A percentile compares a stretch with the other conserved stretches of the same genome.
Conservation (phyloP, 2,329 filamentous ascomycete genomes). For the Sporothrix schenckii region DNA sequence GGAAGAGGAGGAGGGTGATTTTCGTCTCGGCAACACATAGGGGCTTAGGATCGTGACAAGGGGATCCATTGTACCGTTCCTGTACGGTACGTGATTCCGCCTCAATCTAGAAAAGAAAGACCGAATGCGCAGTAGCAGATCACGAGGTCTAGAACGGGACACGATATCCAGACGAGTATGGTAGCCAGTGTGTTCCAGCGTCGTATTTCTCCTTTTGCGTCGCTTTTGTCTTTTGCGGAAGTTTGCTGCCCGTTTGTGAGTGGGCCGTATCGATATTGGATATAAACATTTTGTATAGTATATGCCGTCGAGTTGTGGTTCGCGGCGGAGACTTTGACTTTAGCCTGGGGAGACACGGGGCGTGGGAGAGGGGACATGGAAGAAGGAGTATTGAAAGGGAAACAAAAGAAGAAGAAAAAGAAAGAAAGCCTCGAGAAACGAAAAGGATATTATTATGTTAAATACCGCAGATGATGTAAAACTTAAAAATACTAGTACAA, state of each 20-base stretch:
- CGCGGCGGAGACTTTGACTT: slow-evolving; percentile 12
- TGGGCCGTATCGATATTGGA: slow-evolving; percentile 14
- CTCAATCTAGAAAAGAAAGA: not conserved
- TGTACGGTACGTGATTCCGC: not conserved
- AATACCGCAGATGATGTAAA: not conserved
- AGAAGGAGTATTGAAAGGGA: not conserved
- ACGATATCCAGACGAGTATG: not conserved
- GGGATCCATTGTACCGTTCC: not conserved
- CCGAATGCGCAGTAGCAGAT: not conserved
- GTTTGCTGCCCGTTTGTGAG: slow-evolving; percentile 8
- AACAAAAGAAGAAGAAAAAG: not conserved
- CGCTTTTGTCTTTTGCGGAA: slow-evolving; percentile 9
- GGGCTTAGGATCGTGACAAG: not conserved
- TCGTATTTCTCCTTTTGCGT: not conserved
- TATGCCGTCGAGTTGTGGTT: not conserved
- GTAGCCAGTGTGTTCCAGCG: not conserved
- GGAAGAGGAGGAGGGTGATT: not conserved
- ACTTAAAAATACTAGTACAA: not conserved
- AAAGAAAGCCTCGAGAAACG: not conserved
- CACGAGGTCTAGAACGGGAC: slow-evolving; percentile 7
- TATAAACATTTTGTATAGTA: not conserved
- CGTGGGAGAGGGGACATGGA: not conserved
- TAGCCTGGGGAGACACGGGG: slow-evolving; percentile 23
- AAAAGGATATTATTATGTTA: not conserved
- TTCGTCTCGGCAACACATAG: not conserved